Evolutionary conservation across 169 alveolate genomes (phyloP), one percentile per base, ranked within the genome.

Genomic region (Cryptosporidium parvum): DNA sequence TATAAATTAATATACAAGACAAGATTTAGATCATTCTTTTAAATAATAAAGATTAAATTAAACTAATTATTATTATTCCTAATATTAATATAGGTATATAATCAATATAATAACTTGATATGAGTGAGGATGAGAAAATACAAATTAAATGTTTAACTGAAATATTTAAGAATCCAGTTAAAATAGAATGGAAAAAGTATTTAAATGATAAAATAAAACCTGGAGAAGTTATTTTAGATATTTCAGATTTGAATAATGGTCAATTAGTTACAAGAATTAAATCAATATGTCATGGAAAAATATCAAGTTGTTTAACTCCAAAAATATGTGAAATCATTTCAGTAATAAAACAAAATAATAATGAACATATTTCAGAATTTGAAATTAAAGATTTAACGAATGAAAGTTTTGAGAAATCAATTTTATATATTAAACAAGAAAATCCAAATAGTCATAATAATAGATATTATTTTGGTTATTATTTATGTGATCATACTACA

Each of bases 401-500:
- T 4, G 44, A 23, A 4, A 6, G 9, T 7, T 1, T 4, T 21
- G 85, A 44, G 39, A 26, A 26, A n/a, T 37, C 52, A 4, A 14
- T 31, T 6, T 56, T 56, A 26, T n/a, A 23, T 56, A 58, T 33
- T 16, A 73, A 56, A 42, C 67, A 56, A 26, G 67, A 56, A 26
- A 37, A 65, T 16, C 72, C 53, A 29, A 44, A 44, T 21, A 37
- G 70, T 29, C 48, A 44, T 8, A 62, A 65, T 6, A 42, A 12
- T 44, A 61, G 37, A 14, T 42, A 45, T 3, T 44, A 29, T 65
- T 70, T 70, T 7, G 84, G 84, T 14, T 26, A 70, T 8, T 80
- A 80, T 80, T 16, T 23, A 1, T 80, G 89, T 42, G 89, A 80
- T 26, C 89, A 80, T 44, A 62, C 67, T 7, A 80, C 75, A 44